Evolutionary conservation across 495 filamentous ascomycete species (phyloP).

Genomic region (Penicillium roqueforti): DNA sequence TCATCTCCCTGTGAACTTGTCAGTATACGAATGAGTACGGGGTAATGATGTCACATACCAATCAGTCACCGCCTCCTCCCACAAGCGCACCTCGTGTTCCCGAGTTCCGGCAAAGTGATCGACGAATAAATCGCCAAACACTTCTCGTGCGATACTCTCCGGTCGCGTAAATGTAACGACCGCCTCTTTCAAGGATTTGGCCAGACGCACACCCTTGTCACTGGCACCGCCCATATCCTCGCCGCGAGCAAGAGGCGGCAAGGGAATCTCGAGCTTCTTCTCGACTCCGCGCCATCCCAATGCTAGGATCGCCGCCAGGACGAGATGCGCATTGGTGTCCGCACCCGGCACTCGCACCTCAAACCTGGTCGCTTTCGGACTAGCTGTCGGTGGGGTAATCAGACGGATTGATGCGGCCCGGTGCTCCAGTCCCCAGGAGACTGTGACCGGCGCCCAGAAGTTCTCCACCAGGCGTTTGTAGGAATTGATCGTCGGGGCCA

Average conservation of each 20-base stretch:
- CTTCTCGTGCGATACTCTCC: constrained; percentile 81
- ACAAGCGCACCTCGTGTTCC: constrained; percentile 83
- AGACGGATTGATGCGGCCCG: constrained; percentile 86
- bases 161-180: constrained; percentile 66
- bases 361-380: constrained; percentile 79
- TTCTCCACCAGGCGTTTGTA: constrained; percentile 98
- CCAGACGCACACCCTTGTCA: constrained; percentile 62
- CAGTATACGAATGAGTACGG: constrained; percentile 8
- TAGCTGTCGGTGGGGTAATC: constrained; percentile 80
- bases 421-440: constrained; percentile 95
- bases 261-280: constrained; percentile 76
- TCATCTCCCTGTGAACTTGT: constrained; percentile 39
- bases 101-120: constrained; percentile 92
- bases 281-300: constrained; percentile 87
- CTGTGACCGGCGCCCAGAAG: constrained; percentile 97
- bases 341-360: constrained; percentile 90
- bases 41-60: constrained; percentile 54
- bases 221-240: constrained; percentile 66
- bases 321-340: constrained; percentile 83
- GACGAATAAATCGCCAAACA: constrained; percentile 92
- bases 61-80: constrained; percentile 94
- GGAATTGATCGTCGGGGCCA: constrained; percentile 92
- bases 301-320: constrained; percentile 80
- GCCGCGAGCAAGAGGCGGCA: constrained; percentile 77
- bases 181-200: constrained; percentile 78